phyloP scores from a whole-genome alignment of 73 alveolate species.

The Uronychia setigera region DNA sequence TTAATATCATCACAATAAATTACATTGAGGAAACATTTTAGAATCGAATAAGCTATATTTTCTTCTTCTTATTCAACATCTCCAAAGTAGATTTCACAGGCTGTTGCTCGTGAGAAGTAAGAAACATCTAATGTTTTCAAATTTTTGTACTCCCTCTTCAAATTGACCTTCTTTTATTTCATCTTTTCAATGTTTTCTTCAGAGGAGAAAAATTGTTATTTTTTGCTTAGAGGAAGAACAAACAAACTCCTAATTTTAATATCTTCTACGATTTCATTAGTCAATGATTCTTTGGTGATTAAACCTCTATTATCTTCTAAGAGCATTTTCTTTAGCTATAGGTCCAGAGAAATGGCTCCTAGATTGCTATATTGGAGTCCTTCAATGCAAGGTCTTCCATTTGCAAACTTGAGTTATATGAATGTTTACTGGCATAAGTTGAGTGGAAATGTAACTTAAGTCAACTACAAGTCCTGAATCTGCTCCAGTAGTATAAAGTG shows the following conservation, averaged over 20 bases:
- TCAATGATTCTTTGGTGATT: neutral
- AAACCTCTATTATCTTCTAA: neutral
- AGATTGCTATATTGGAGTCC: neutral
- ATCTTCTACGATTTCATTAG: neutral
- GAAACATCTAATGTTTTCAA: neutral
- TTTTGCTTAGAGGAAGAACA: neutral
- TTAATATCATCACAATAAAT: neutral
- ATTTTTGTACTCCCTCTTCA: neutral
- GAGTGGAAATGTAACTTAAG: neutral
- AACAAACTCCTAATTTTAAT: neutral
- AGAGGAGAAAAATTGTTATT: neutral
- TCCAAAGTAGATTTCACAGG: constrained; percentile 1
- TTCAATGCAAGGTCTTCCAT: neutral
- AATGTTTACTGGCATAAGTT: neutral
- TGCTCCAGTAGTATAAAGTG: neutral
- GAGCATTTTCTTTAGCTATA: neutral
- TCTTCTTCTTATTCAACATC: neutral
- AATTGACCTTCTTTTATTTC: neutral
- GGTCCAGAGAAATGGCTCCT: neutral
- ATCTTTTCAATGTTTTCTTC: constrained; percentile 11
- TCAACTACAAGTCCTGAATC: constrained; percentile 12
- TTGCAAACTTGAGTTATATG: neutral
- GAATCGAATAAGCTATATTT: neutral
- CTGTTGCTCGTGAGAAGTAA: neutral
- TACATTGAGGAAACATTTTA: neutral